A percentile compares a stretch with the other conserved stretches of the same genome.
Conservation (phyloP, 2,329 filamentous ascomycete species). For the Aphanocladium album region DNA sequence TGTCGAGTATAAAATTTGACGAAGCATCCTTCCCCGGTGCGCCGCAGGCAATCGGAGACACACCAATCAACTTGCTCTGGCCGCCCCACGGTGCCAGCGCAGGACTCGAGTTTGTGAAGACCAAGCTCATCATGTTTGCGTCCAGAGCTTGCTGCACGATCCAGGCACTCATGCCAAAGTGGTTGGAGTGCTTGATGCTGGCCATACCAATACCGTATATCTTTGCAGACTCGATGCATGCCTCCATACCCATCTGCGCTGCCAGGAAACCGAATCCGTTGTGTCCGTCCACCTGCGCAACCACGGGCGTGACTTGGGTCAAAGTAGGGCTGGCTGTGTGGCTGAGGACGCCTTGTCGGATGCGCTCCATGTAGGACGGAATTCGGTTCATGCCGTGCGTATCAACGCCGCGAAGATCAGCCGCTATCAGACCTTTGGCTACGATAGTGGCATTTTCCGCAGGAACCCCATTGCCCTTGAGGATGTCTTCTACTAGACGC, state of each 20-base stretch:
- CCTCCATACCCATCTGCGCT: slow-evolving; percentile 59
- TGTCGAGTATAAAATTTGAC: slow-evolving; percentile 63
- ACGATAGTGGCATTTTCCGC: slow-evolving; percentile 54
- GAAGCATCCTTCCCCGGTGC: slow-evolving; percentile 58
- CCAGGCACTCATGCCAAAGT: slow-evolving; percentile 82
- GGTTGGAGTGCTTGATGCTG: slow-evolving; percentile 69
- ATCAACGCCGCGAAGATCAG: slow-evolving; percentile 74
- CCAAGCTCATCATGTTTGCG: slow-evolving; percentile 62
- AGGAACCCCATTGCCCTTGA: slow-evolving; percentile 57
- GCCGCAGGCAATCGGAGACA: slow-evolving; percentile 70
- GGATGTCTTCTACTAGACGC: slow-evolving; percentile 48
- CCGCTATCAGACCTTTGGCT: slow-evolving; percentile 64
- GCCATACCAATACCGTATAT: slow-evolving; percentile 67
- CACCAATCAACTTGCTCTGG: slow-evolving; percentile 63
- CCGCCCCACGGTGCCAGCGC: slow-evolving; percentile 69
- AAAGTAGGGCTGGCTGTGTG: slow-evolving; percentile 54
- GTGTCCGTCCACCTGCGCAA: slow-evolving; percentile 60
- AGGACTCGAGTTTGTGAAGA: slow-evolving; percentile 68
- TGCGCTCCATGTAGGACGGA: slow-evolving; percentile 69
- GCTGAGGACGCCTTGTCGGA: slow-evolving; percentile 65
- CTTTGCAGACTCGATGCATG: slow-evolving; percentile 61
- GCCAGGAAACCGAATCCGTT: slow-evolving; percentile 75
- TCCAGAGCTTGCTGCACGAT: slow-evolving; percentile 73
- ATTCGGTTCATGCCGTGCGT: slow-evolving; percentile 74
- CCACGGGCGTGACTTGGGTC: slow-evolving; percentile 61